Evolutionary conservation across 345 rosid species (phyloP).

Genomic region (Arabis hirsuta): DNA sequence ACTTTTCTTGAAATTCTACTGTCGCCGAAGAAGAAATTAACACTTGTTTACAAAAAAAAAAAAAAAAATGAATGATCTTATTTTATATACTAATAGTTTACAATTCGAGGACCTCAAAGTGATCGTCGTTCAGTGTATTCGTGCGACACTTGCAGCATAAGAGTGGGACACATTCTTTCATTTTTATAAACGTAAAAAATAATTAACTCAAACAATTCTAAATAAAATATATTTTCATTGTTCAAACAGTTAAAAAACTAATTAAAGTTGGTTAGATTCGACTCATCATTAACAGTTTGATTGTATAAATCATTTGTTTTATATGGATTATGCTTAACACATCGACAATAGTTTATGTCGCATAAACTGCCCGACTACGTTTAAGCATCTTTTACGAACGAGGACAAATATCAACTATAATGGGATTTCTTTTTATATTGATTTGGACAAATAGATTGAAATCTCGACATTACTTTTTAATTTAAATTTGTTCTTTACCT

Average conservation of each 20-base stretch:
- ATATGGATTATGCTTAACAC: conserved; percentile 34
- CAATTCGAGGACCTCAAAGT: conserved; percentile 29
- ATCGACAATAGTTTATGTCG: conserved; percentile 29
- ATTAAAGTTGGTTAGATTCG: conserved; percentile 30
- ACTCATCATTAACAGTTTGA: conserved; percentile 29
- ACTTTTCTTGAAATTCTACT: conserved; percentile 23
- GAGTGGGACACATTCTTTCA: conserved; percentile 23
- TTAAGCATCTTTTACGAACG: conserved; percentile 40
- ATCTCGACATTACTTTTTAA: conserved; percentile 26
- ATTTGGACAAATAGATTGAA: conserved; percentile 74
- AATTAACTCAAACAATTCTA: background rate
- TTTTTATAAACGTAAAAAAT: background rate
- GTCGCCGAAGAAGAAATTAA: conserved; percentile 8
- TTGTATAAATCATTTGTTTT: conserved; percentile 22
- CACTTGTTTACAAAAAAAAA: background rate
- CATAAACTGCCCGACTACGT: conserved; percentile 30
- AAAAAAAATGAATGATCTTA: background rate
- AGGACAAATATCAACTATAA: conserved; percentile 9
- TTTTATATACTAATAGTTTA: background rate
- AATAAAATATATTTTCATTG: background rate
- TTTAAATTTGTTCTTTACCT: conserved; percentile 31
- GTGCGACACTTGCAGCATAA: conserved; percentile 21
- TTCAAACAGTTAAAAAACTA: conserved; percentile 20
- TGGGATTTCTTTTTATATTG: conserved; percentile 11
- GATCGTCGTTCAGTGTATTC: conserved; percentile 28